Evolutionary conservation across 345 rosid species (phyloP).

Genomic region (Ceriops zippeliana): DNA sequence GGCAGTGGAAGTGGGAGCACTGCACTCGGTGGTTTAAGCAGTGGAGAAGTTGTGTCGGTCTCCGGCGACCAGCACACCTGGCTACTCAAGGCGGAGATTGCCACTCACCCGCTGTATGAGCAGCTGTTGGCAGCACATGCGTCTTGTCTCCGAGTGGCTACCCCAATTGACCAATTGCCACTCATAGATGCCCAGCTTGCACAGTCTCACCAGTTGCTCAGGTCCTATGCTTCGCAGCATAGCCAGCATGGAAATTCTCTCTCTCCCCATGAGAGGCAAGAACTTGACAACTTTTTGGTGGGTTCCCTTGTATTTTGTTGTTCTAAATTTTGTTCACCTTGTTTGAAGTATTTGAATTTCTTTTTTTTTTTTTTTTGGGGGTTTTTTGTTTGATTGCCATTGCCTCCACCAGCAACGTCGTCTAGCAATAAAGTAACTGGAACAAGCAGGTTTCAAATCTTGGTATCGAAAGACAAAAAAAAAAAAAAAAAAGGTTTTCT

Average conservation of each 20-base stretch:
- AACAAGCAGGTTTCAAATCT: too few relatives aligned
- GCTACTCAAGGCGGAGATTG: slow-evolving; percentile 83
- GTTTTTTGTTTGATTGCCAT: background rate
- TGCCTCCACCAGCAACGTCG: too few relatives aligned
- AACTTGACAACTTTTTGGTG: slow-evolving; percentile 93
- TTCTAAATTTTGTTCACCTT: background rate
- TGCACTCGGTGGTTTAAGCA: slow-evolving; percentile 27
- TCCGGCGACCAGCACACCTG: slow-evolving; percentile 44
- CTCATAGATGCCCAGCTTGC: slow-evolving; percentile 87
- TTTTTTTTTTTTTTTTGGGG: background rate
- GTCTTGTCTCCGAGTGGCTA: slow-evolving; percentile 85
- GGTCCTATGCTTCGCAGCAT: slow-evolving; percentile 63
- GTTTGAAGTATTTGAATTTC: background rate
- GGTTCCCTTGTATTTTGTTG: background rate
- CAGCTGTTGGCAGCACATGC: slow-evolving; percentile 84
- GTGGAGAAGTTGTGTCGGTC: slow-evolving; percentile 42
- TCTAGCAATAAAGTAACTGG: too few relatives aligned
- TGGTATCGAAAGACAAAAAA: too few relatives aligned
- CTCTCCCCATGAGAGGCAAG: slow-evolving; percentile 77
- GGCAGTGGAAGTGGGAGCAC: slow-evolving; percentile 36
- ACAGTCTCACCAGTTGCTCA: slow-evolving; percentile 71
- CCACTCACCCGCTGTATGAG: slow-evolving; percentile 76
- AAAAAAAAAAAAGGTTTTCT: too few relatives aligned
- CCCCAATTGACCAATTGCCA: slow-evolving; percentile 95
- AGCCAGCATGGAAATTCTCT: slow-evolving; percentile 38